phyloP scores from a whole-genome alignment of 169 alveolate species.

The Plasmodium gonderi region DNA sequence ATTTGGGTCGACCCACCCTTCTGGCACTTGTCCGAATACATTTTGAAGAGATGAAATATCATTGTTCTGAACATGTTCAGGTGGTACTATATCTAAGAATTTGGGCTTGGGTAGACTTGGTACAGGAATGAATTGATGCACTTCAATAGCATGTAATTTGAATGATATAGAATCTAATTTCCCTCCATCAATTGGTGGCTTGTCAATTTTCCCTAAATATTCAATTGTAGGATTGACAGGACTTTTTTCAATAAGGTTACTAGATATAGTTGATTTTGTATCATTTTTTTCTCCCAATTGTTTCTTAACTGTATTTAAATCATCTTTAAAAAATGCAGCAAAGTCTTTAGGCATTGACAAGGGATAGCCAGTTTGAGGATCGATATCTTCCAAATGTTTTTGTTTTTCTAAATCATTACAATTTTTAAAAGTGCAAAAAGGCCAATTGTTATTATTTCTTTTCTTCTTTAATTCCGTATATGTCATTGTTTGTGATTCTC shows the following conservation, averaged over 20 bases:
- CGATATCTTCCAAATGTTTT: slow-evolving; percentile 11
- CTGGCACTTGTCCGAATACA: slow-evolving; percentile 83
- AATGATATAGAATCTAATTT: slow-evolving; percentile 84
- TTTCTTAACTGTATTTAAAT: slow-evolving; percentile 57
- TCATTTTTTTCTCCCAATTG: slow-evolving; percentile 36
- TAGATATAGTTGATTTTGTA: slow-evolving; percentile 25
- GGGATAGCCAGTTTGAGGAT: slow-evolving; percentile 79
- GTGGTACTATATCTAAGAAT: slow-evolving; percentile 84
- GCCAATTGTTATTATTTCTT: slow-evolving; percentile 76
- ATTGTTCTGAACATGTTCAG: slow-evolving; percentile 58
- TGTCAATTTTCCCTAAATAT: slow-evolving; percentile 80
- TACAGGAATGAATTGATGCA: slow-evolving; percentile 89
- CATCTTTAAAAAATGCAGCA: slow-evolving; percentile 80
- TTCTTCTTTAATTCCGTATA: slow-evolving; percentile 41
- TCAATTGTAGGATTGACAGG: slow-evolving; percentile 81
- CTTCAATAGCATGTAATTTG: slow-evolving; percentile 90
- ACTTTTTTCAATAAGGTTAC: slow-evolving; percentile 51
- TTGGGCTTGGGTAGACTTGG: slow-evolving; percentile 84
- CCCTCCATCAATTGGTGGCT: slow-evolving; percentile 84
- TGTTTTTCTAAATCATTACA: slow-evolving; percentile 15
- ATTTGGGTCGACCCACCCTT: slow-evolving; percentile 88
- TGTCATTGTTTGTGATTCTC: neutral
- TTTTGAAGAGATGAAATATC: slow-evolving; percentile 81
- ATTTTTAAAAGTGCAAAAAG: slow-evolving; percentile 75
- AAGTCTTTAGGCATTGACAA: slow-evolving; percentile 80